Evolutionary conservation across 768 basidiomycete species (phyloP), one percentile per base, ranked within the genome.

Genomic region (Pleurotus ostreatus): DNA sequence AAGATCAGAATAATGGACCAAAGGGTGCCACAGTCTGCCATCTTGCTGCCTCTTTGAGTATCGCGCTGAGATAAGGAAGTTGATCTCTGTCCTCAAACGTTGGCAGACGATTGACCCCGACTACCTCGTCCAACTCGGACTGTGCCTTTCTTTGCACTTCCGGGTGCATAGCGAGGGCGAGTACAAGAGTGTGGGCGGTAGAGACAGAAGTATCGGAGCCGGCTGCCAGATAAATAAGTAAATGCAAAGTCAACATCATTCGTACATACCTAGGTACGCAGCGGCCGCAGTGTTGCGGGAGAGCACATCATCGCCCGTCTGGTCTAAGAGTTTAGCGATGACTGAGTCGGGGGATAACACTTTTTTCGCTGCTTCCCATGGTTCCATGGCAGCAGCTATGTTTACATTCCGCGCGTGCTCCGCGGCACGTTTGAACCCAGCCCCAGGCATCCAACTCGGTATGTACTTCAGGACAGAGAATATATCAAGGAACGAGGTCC

Each of bases 81-180:
- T 37, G 20, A 22, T 38, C 23, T 3, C 60, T 49, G 45, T 64
- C 60, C 18, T 52, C 54, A 39, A 64, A 61, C 2, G 37, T 49
- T 13, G 63, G 63, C 1, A 62, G 51, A n/a, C 63, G 34, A 26
- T 62, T 60, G 9, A 38, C 44, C 15, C 62, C 62, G 30, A 61
- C 52, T 18, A 64, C 62, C 8, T 57, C 55, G 26, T 60, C 61
- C 12, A 65, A 20, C 43, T 65, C 64, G 3, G 40, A 55, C 25
- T 61, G 64, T 5, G 63, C 64, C 40, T 51, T 62, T 23, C 46
- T 61, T 49, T 64, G 63, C 15, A 60, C 48, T 16, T 56, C 57
- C 3, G 63, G 63, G 43, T 57, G 57, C 49, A 59, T 44, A 8
- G 56, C 52, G 58, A 64, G 61, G 13, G 60, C 45, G 5, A 61